Evolutionary conservation across 129 eudicot genomes (phyloP), one percentile per base, ranked within the genome.

Genomic region (Calendula officinalis): DNA sequence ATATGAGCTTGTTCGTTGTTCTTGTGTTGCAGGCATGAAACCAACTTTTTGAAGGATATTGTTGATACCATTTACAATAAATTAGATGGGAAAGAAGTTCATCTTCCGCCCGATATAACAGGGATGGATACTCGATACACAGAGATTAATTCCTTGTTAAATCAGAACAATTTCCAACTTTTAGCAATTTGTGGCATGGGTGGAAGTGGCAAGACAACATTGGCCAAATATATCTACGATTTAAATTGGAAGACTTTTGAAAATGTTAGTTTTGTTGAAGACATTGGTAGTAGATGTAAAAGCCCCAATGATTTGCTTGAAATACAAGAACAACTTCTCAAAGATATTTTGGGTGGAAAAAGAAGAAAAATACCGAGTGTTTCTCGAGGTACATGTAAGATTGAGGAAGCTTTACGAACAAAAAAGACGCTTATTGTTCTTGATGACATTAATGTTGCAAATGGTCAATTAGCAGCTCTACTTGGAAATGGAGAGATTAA

Each of bases 181-280:
- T 61, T 62, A 27, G 67, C 53, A 43, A 68, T 75, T 50, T 60
- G 17, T 43, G 80, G 70, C 35, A 66, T 66, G 70, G 70, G 70
- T 5, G 60, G 70, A 66, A 66, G 70, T 66, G 70, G 70, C 4
- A 66, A 66, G 60, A 66, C 70, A 6, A 66, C 70, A 0, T 7
- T 66, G 12, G 70, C 70, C 12, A 27, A 66, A 4, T 22, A 50
- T 30, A 17, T 66, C 2, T n/a, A 35, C 22, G 12, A 53, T 37
- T 51, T 33, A 15, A 50, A 66, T 37, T 40, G 22, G 48, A 41
- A 4, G 17, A 12, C 4, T 36, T 50, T 49, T 50, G 70, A 66
- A 66, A 16, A 10, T 32, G 44, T 11, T 4, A 16, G 60, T 22
- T 22, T 66, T 39, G 7, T 66, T 30, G 60, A 66, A 66, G 49